A percentile compares a stretch with the other conserved stretches of the same genome.
phyloP scores from a whole-genome alignment of 2,329 filamentous ascomycete species.

The Cytospora schulzeri region DNA sequence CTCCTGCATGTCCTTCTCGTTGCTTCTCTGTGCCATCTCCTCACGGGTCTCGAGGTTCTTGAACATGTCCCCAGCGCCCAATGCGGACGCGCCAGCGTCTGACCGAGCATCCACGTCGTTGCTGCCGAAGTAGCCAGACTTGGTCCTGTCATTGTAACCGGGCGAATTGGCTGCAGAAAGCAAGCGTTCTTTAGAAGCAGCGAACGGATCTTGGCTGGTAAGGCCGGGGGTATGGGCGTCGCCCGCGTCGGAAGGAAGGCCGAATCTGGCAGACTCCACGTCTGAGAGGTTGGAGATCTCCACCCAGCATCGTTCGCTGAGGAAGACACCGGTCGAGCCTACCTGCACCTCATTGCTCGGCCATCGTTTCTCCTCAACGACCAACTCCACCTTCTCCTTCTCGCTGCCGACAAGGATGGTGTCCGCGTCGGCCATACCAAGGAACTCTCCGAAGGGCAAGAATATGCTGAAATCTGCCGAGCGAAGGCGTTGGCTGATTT shows the following conservation, averaged over 20 bases:
- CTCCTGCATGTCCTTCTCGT: conserved; percentile 86
- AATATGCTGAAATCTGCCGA: conserved; percentile 96
- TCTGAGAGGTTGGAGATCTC: conserved; percentile 80
- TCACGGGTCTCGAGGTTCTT: conserved; percentile 91
- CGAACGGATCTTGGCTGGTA: conserved; percentile 58
- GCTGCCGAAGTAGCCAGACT: conserved; percentile 77
- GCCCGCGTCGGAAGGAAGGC: conserved; percentile 60
- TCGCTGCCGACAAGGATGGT: conserved; percentile 88
- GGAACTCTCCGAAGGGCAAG: conserved; percentile 91
- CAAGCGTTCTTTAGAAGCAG: conserved; percentile 63
- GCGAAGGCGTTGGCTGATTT: conserved; percentile 90
- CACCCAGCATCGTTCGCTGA: conserved; percentile 95
- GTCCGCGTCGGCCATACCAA: conserved; percentile 84
- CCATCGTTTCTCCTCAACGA: conserved; percentile 93
- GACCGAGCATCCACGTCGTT: conserved; percentile 83
- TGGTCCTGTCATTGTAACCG: conserved; percentile 73
- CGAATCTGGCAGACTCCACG: conserved; percentile 55
- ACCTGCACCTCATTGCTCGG: conserved; percentile 87
- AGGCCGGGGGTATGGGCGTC: conserved; percentile 58
- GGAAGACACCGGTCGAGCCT: conserved; percentile 89
- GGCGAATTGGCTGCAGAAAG: conserved; percentile 55
- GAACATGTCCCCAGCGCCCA: conserved; percentile 96
- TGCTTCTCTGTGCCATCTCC: conserved; percentile 93
- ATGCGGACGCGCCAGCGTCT: conserved; percentile 87
- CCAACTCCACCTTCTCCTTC: conserved; percentile 83